Percentiles rank a stretch among this genome's conserved stretches.
These are phyloP conservation scores for Macrolepiota dolichaula DNA, from an alignment of 768 basidiomycete genomes.

Conservation along the genomic window DNA sequence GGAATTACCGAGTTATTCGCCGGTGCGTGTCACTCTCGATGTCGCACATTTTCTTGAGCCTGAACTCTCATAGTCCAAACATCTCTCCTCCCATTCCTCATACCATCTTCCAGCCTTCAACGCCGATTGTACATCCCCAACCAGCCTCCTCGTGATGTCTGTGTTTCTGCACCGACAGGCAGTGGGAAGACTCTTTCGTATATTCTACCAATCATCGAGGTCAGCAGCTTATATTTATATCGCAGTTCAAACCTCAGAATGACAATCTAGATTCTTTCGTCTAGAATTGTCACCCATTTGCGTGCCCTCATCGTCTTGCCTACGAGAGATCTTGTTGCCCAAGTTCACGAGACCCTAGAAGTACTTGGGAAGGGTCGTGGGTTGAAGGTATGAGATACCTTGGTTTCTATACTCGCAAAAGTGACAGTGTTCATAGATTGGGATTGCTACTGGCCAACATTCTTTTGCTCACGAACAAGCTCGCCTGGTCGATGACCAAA, in stretches of 20 bases:
- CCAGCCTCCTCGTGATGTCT: constrained; percentile 71
- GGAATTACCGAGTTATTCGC: constrained; percentile 89
- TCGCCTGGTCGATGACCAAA: constrained; percentile 65
- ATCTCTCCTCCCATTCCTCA: constrained; percentile 76
- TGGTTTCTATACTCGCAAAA: neutral
- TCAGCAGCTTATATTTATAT: constrained; percentile 19
- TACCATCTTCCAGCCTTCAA: constrained; percentile 39
- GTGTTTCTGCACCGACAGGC: constrained; percentile 95
- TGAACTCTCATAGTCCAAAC: constrained; percentile 72
- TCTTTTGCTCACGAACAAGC: constrained; percentile 91
- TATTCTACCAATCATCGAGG: constrained; percentile 89
- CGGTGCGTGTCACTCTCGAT: constrained; percentile 45
- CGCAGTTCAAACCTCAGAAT: neutral
- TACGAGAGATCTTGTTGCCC: constrained; percentile 88
- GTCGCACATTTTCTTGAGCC: neutral
- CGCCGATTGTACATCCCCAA: constrained; percentile 63
- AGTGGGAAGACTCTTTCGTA: constrained; percentile 99
- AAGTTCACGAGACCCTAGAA: constrained; percentile 93
- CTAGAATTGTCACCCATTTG: constrained; percentile 75
- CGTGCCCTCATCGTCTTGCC: constrained; percentile 89
- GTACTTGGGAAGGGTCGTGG: constrained; percentile 79
- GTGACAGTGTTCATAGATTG: constrained; percentile 41
- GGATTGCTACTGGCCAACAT: constrained; percentile 88
- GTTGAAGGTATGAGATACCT: constrained; percentile 56
- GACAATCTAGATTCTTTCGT: constrained; percentile 58